phyloP scores from a whole-genome alignment of 371 early-diverging fungal species.

The Batkoa obscura region DNA sequence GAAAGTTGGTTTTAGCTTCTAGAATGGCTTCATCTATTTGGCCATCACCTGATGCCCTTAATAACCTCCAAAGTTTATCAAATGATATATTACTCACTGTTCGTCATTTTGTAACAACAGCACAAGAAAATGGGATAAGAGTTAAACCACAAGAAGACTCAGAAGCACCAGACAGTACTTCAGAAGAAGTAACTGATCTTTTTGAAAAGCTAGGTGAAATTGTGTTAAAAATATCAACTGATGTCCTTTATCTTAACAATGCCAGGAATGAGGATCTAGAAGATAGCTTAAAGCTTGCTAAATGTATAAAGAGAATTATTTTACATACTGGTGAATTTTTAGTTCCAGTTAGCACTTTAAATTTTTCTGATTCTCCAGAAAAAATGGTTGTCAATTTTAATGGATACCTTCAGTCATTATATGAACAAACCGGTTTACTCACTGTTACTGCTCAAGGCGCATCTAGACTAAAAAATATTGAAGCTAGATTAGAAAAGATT shows the following conservation, averaged over 20 bases:
- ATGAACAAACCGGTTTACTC: slow-evolving; percentile 13
- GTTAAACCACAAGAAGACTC: slow-evolving; percentile 25
- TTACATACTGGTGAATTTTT: slow-evolving; percentile 12
- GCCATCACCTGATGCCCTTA: slow-evolving; percentile 58
- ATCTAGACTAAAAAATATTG: slow-evolving; percentile 11
- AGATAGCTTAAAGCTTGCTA: not conserved
- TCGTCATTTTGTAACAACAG: slow-evolving; percentile 51
- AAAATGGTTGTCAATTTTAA: not conserved
- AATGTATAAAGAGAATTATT: slow-evolving; percentile 7
- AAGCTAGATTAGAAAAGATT: slow-evolving; percentile 9
- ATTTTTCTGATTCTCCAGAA: not conserved
- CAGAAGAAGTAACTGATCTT: not conserved
- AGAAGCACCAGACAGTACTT: slow-evolving; percentile 1
- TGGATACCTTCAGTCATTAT: slow-evolving; percentile 10
- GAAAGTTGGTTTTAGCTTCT: slow-evolving; percentile 63
- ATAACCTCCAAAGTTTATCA: slow-evolving; percentile 32
- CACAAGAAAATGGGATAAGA: slow-evolving; percentile 45
- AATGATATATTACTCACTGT: slow-evolving; percentile 50
- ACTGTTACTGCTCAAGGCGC: slow-evolving; percentile 11
- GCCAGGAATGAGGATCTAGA: not conserved
- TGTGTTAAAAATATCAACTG: not conserved
- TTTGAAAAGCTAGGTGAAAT: not conserved
- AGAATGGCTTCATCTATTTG: slow-evolving; percentile 60
- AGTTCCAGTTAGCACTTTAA: slow-evolving; percentile 12
- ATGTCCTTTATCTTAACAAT: not conserved